These are phyloP conservation scores for Urochloa ruziziensis DNA, from an alignment of 176 grass and related monocot genomes.

Conservation along the genomic window DNA sequence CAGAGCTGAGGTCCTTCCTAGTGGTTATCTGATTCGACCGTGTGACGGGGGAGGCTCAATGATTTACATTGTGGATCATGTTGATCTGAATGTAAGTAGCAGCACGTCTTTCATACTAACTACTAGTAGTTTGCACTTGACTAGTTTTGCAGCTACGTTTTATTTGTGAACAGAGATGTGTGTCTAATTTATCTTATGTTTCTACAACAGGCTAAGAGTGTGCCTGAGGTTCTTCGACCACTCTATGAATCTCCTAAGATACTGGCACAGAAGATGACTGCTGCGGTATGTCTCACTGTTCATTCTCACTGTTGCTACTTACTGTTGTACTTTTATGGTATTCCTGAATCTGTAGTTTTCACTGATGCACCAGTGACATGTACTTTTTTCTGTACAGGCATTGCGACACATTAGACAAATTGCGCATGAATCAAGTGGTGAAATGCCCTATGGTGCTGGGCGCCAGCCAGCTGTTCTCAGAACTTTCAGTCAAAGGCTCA, in stretches of 20 bases:
- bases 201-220: conserved; percentile 71
- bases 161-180: not conserved
- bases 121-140: not conserved
- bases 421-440: conserved; percentile 80
- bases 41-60: conserved; percentile 98
- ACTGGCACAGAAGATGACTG: conserved; percentile 88
- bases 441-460: conserved; percentile 73
- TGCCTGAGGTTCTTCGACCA: conserved; percentile 85
- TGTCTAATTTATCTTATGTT: not conserved
- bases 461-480: conserved; percentile 81
- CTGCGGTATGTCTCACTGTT: conserved; percentile 61
- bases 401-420: conserved; percentile 85
- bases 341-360: not conserved
- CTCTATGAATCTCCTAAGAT: conserved; percentile 94
- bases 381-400: conserved; percentile 53
- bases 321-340: not conserved
- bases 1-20: conserved; percentile 90
- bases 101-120: not conserved
- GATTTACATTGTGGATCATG: conserved; percentile 99
- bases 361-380: not conserved
- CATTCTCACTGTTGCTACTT: not conserved
- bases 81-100: conserved; percentile 90
- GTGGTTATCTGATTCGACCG: conserved; percentile 94
- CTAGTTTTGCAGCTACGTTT: not conserved
- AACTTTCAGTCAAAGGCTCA: conserved; percentile 85